Evolutionary conservation across 177 flowering plant genomes (phyloP).

Genomic region (Tripterygium wilfordii): DNA sequence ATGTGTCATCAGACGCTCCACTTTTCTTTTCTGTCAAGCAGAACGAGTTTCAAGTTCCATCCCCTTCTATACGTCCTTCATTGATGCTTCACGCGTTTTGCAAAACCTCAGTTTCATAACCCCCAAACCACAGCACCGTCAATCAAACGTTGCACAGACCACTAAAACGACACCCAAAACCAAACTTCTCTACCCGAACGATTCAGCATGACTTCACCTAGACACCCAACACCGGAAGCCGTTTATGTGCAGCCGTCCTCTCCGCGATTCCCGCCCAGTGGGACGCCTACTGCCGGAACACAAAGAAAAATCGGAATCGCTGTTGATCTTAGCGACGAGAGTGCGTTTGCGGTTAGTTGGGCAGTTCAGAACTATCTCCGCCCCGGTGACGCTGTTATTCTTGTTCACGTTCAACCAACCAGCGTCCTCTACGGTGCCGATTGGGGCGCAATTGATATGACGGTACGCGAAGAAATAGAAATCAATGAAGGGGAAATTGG

Average conservation of each 20-base stretch:
- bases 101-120: no score
- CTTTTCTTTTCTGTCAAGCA: no score
- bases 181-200: no score
- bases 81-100: no score
- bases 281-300: conserved; percentile 45
- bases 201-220: conserved; percentile 30
- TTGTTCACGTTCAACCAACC: conserved; percentile 74
- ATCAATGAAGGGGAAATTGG: no score
- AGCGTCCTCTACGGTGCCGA: conserved; percentile 80
- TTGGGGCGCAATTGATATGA: conserved; percentile 58
- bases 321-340: conserved; percentile 79
- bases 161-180: no score
- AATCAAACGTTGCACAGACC: no score
- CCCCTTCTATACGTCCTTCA: no score
- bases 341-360: conserved; percentile 78
- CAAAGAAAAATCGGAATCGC: conserved; percentile 72
- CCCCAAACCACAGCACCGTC: no score
- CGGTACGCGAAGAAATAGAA: conserved; percentile 18
- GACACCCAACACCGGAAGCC: conserved; percentile 18
- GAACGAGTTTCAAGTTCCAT: no score
- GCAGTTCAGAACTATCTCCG: conserved; percentile 77
- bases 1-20: no score
- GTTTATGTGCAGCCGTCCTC: conserved; percentile 44
- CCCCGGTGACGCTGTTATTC: conserved; percentile 63
- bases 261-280: conserved; percentile 36